Evolutionary conservation across 1,284 basidiomycete genomes (phyloP), one percentile per base, ranked within the genome.

Genomic region (Heterobasidion parviporum): DNA sequence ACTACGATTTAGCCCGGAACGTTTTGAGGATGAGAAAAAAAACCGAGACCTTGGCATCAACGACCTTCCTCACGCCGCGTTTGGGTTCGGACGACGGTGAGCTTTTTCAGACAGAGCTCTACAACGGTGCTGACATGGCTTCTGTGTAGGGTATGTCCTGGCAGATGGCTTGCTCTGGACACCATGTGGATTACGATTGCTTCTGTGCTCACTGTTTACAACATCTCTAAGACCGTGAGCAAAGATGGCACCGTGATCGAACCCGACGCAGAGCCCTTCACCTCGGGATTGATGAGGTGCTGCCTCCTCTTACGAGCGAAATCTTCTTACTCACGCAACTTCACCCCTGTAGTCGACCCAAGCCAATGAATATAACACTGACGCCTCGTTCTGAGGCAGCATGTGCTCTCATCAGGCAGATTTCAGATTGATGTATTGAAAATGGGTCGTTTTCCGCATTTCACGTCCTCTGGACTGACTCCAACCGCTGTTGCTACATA

Each of bases 131-230:
- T 26, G 5, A 26, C 26, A 26, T 5, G 6, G 1, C 5, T 26
- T 20, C 16, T 20, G n/a, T 18, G 15, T 48, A 78, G 74, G 34
- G 59, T 72, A 50, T 81, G 79, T 59, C 77, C 79, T 2, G 80
- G 79, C 7, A 64, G 70, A 53, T 72, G 71, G 66, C 67, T 80
- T 9, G 55, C 55, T 53, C 71, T 74, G 56, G 76, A 79, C 60
- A 70, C 74, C 15, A 59, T 81, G 16, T 81, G 75, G 74, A 74
- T 80, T 49, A 65, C 72, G 14, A 66, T 79, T 32, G 76, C 75
- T 43, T 74, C 73, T 2, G 68, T 77, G 36, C 60, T 81, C 38
- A 63, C 74, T 8, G 71, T 73, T 10, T 77, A 74, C 61, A 64
- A 73, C 52, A 72, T 80, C 38, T 59, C 65, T 44, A 74, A 72